A percentile compares a stretch with the other conserved stretches of the same genome.
These are phyloP conservation scores for Houttuynia cordata DNA, from an alignment of 164 flowering plant genomes.

Conservation along the genomic window DNA sequence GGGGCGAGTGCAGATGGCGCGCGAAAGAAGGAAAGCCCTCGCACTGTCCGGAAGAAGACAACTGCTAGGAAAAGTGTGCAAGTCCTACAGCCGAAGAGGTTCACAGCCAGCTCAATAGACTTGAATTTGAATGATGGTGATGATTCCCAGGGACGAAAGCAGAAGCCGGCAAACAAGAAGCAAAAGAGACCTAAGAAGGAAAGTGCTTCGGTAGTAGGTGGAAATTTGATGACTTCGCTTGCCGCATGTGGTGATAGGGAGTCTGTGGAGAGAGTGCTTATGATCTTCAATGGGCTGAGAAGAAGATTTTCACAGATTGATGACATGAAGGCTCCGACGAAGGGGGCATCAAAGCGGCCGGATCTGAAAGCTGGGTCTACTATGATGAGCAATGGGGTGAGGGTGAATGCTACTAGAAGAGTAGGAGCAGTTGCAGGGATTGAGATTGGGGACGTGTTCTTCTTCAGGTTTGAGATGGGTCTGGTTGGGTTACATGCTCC, in stretches of 20 bases:
- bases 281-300: constrained; percentile 21
- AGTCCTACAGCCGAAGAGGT: too few species aligned
- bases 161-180: too few species aligned
- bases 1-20: too few species aligned
- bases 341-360: constrained; percentile 12
- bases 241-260: constrained; percentile 10
- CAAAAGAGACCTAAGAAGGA: too few species aligned
- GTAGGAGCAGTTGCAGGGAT: constrained; percentile 38
- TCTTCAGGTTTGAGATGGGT: constrained; percentile 38
- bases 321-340: constrained; percentile 4
- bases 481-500: constrained; percentile 38
- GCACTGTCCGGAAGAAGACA: too few species aligned
- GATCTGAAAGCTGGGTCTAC: constrained; percentile 26
- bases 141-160: too few species aligned
- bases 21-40: too few species aligned
- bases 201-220: too few species aligned
- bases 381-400: constrained; percentile 24
- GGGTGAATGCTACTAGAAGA: constrained; percentile 28
- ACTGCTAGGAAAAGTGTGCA: too few species aligned
- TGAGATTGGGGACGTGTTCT: constrained; percentile 39
- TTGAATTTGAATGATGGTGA: too few species aligned
- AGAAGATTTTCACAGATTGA: constrained; percentile 20
- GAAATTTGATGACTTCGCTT: not conserved
- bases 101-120: too few species aligned
- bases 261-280: constrained; percentile 13